Base-by-base conservation (phyloP, 805 yeast genomes). In the Candida coleopterorum region DNA sequence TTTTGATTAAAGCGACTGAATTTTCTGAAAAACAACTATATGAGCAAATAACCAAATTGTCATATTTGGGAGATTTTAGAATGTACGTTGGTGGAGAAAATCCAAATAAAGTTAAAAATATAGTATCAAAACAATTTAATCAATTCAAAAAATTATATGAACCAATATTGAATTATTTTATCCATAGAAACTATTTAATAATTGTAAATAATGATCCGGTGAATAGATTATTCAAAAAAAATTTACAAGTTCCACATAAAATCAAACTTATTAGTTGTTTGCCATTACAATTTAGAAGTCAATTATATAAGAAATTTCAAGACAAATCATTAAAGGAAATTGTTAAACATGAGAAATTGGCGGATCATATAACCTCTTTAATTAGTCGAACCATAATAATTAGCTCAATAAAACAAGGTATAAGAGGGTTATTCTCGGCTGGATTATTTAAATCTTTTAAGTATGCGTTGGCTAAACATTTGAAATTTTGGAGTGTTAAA, bases 51-150 rank as follows among this genome's bases (percentile, higher is more conserved):
- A 81, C 97, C 0, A 75, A 77, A 10, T 60, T 93, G 12, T 85
- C 96, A 15, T 93, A 93, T 53, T 62, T 79, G 56, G 98, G 98
- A 14, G 98, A 93, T 56, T 81, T 88, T 20, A 75, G 98, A 47
- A 81, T 87, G 74, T 66, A 71, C 29, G 64, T 89, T 20, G 85
- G 86, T 8, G 97, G 96, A 2, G 98, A 93, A 57, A 85, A 93
- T 55, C 96, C 97, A 4, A 71, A 80, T 48, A 93, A 93, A 58
- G 85, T 89, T 27, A 65, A 69, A 33, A 93, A 93, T 55, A 93
- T 93, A 43, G 97, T 93, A 3, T 56, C 60, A 9, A 83, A 83
- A 55, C 96, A 93, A 58, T 72, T 75, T 44, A 60, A 63, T 14
- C 72, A 76, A 43, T 93, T 93, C 62, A 73, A 80, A 40, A 60